phyloP scores from a whole-genome alignment of 169 alveolate species.

The Plasmodium vivax region DNA sequence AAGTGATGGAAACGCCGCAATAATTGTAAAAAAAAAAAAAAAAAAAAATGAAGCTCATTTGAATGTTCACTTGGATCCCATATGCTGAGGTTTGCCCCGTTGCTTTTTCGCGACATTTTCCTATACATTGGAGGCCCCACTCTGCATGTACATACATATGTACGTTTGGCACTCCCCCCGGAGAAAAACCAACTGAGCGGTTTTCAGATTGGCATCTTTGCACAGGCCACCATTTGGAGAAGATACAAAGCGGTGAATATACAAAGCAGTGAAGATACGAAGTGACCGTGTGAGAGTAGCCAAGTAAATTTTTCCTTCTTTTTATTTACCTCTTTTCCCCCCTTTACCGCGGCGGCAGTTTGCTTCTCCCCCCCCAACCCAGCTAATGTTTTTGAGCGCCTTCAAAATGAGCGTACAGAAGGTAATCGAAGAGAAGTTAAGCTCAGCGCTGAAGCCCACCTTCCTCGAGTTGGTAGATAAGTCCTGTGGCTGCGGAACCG shows the following conservation, averaged over 20 bases:
- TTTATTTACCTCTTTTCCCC: neutral
- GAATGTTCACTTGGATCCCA: neutral
- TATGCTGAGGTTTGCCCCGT: neutral
- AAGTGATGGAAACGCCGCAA: neutral
- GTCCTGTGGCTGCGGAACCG: conserved; percentile 89
- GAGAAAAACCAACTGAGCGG: neutral
- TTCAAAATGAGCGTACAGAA: conserved; percentile 67
- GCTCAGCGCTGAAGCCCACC: conserved; percentile 83
- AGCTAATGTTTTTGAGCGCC: conserved; percentile 30
- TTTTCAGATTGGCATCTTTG: neutral
- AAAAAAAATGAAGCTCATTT: neutral
- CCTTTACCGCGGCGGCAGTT: neutral
- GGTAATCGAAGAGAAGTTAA: conserved; percentile 82
- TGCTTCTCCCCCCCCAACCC: neutral
- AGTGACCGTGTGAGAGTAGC: neutral
- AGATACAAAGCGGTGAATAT: neutral
- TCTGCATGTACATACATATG: neutral
- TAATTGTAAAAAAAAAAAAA: no score
- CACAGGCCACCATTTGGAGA: neutral
- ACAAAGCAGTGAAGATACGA: neutral
- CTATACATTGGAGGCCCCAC: neutral
- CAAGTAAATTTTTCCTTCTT: neutral
- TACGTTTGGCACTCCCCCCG: neutral
- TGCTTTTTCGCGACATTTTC: neutral
- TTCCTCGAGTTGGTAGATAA: conserved; percentile 85